phyloP scores from a whole-genome alignment of 2,329 filamentous ascomycete species.

The Aspergillus fumigatiaffinis region DNA sequence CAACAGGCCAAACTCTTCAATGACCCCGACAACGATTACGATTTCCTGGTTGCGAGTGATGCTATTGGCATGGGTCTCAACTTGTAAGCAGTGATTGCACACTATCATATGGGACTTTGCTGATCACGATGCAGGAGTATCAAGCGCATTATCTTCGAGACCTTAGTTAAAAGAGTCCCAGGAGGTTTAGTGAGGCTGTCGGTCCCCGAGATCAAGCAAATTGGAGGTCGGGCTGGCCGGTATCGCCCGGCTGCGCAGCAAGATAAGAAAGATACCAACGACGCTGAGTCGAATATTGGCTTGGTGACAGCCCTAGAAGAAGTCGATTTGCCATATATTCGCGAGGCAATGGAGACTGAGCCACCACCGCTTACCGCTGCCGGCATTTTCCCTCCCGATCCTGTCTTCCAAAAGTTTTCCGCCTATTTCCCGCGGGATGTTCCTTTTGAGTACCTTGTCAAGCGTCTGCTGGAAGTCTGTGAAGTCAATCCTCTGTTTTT shows the following conservation, averaged over 20 bases:
- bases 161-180: conserved; percentile 69
- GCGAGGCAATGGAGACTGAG: conserved; percentile 59
- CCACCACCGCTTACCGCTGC: conserved; percentile 65
- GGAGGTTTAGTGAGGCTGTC: conserved; percentile 54
- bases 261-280: conserved; percentile 12
- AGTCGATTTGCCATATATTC: conserved; percentile 62
- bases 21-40: conserved; percentile 90
- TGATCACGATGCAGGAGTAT: conserved; percentile 53
- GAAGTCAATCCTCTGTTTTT: conserved; percentile 64
- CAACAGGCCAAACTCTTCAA: conserved; percentile 93
- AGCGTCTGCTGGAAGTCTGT: conserved; percentile 68
- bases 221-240: conserved; percentile 85
- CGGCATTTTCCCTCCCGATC: conserved; percentile 68
- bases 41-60: conserved; percentile 88
- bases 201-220: conserved; percentile 85
- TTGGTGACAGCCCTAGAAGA: conserved; percentile 74
- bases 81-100: conserved; percentile 52
- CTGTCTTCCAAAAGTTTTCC: conserved; percentile 70
- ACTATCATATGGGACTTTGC: background rate
- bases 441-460: conserved; percentile 77
- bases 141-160: conserved; percentile 84
- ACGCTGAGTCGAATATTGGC: conserved; percentile 50
- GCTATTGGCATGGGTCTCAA: conserved; percentile 98
- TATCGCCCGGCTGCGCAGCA: conserved; percentile 68
- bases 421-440: conserved; percentile 76